A percentile compares a stretch with the other conserved stretches of the same genome.
phyloP scores from a whole-genome alignment of 192 early-diverging fungal species.

The Backusella liffmaniae region DNA sequence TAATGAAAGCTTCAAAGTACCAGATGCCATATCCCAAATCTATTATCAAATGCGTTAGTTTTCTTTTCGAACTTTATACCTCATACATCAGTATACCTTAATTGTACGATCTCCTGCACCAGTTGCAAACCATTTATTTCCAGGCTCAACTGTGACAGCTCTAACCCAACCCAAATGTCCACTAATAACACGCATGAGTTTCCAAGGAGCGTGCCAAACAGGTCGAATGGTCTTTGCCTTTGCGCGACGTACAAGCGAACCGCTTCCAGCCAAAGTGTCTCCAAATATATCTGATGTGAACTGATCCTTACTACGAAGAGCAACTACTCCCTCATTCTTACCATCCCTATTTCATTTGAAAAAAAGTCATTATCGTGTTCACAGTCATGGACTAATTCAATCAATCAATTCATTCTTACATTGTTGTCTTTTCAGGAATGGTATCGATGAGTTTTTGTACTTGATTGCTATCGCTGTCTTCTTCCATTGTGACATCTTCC shows the following conservation, averaged over 20 bases:
- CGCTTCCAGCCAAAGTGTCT: constrained; percentile 30
- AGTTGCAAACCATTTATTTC: constrained; percentile 98
- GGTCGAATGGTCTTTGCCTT: constrained; percentile 60
- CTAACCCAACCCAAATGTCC: constrained; percentile 98
- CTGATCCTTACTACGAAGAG: constrained; percentile 35
- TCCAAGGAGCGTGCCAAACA: constrained; percentile 99
- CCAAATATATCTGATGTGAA: constrained; percentile 46
- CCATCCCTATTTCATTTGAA: constrained; percentile 14
- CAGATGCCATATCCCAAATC: constrained; percentile 99
- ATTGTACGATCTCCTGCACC: constrained; percentile 97
- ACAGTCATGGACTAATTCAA: not conserved
- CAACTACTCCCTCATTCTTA: constrained; percentile 38
- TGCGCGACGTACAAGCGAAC: constrained; percentile 54
- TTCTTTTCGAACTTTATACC: not conserved
- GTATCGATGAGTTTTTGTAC: constrained; percentile 46
- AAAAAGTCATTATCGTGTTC: not conserved
- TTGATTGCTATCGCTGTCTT: constrained; percentile 34
- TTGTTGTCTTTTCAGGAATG: constrained; percentile 38
- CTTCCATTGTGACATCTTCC: constrained; percentile 26
- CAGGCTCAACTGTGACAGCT: constrained; percentile 87
- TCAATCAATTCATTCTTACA: not conserved
- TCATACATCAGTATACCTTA: constrained; percentile 60
- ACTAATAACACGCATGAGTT: constrained; percentile 94
- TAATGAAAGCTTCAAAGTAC: constrained; percentile 90
- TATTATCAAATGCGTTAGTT: constrained; percentile 22